Evolutionary conservation across 805 yeast species (phyloP).

Genomic region (Ascoidea tarda): DNA sequence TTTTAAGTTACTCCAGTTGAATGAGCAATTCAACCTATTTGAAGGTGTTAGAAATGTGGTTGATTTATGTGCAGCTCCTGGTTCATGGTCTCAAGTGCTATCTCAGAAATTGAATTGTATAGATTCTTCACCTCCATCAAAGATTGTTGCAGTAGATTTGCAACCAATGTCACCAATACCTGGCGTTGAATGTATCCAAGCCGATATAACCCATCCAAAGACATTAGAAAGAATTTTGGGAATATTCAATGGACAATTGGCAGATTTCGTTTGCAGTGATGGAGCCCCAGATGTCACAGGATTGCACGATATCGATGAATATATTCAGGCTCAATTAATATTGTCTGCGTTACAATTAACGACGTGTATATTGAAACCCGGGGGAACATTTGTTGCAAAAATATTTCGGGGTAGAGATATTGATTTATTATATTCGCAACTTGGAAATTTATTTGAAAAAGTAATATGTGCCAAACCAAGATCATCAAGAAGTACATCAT

Average conservation of each 20-base stretch:
- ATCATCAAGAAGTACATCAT: slow-evolving; percentile 85
- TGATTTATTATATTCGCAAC: slow-evolving; percentile 83
- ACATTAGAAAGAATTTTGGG: slow-evolving; percentile 66
- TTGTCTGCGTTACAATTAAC: slow-evolving; percentile 86
- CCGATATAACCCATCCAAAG: slow-evolving; percentile 93
- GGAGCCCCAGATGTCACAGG: slow-evolving; percentile 99
- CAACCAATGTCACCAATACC: slow-evolving; percentile 97
- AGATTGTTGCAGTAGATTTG: slow-evolving; percentile 83
- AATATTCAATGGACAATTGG: slow-evolving; percentile 81
- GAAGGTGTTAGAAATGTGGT: slow-evolving; percentile 66
- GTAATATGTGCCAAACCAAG: slow-evolving; percentile 96
- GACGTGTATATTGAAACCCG: slow-evolving; percentile 75
- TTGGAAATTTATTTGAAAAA: slow-evolving; percentile 70
- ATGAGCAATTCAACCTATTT: slow-evolving; percentile 79
- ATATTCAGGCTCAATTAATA: slow-evolving; percentile 89
- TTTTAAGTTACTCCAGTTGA: slow-evolving; percentile 78
- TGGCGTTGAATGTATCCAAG: slow-evolving; percentile 82
- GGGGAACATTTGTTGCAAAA: slow-evolving; percentile 92
- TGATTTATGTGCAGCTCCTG: slow-evolving; percentile 97
- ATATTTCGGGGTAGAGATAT: slow-evolving; percentile 94
- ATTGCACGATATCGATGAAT: slow-evolving; percentile 90
- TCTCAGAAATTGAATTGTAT: slow-evolving; percentile 48
- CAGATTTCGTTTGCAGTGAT: slow-evolving; percentile 92
- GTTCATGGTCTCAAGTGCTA: slow-evolving; percentile 96
- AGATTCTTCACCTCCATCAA: slow-evolving; percentile 16